Percentiles rank a stretch among this genome's conserved stretches.
These are phyloP conservation scores for Teratosphaeriaceae sp. DNA, from an alignment of 2,329 filamentous ascomycete species.

Conservation along the genomic window DNA sequence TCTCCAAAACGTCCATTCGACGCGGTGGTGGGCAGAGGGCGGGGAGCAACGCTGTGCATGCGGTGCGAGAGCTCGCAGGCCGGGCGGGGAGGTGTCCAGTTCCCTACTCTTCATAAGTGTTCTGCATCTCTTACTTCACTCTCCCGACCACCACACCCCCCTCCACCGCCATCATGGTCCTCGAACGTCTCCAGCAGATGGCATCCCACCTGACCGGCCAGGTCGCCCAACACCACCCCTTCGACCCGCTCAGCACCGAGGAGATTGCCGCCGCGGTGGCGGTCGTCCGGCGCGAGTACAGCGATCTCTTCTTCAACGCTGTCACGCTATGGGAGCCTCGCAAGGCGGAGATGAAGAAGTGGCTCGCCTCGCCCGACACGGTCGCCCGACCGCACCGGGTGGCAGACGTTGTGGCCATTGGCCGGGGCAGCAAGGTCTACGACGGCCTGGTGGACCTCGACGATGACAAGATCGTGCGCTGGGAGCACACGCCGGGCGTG, in stretches of 20 bases:
- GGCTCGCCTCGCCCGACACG: conserved; percentile 60
- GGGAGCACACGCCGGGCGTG: conserved; percentile 67
- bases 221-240: conserved; percentile 55
- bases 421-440: conserved; percentile 68
- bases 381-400: conserved; percentile 60
- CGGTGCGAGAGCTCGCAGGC: no score
- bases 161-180: conserved; percentile 19
- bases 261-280: conserved; percentile 69
- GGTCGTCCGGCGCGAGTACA: conserved; percentile 62
- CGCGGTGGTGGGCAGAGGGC: no score
- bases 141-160: background rate
- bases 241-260: conserved; percentile 65
- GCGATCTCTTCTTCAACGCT: conserved; percentile 75
- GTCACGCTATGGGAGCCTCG: conserved; percentile 78
- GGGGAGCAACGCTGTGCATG: no score
- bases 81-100: no score
- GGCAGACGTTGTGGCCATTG: conserved; percentile 79
- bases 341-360: conserved; percentile 75
- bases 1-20: no score
- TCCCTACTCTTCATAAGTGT: no score
- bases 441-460: conserved; percentile 74
- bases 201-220: conserved; percentile 55
- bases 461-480: conserved; percentile 59
- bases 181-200: conserved; percentile 35
- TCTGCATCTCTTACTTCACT: no score